Percentiles rank a stretch among this genome's conserved stretches.
Evolutionary conservation across 1,139 yeast genomes (phyloP).

Genomic region (Hemisphaericaspora xylofermentans): DNA sequence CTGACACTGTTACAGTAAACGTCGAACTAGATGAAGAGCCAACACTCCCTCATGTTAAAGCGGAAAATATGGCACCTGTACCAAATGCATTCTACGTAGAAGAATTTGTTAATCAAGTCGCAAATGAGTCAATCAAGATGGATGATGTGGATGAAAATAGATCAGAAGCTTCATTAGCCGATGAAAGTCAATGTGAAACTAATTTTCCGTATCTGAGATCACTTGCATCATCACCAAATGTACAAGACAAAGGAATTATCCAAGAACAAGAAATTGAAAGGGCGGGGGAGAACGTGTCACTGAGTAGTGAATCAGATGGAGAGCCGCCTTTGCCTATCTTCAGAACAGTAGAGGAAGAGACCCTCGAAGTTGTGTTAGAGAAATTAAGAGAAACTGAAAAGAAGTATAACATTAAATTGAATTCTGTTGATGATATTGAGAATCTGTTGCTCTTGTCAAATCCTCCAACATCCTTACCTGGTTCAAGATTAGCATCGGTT

Average conservation of each 20-base stretch:
- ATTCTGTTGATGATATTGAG: conserved; percentile 31
- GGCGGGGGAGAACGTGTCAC: conserved; percentile 2
- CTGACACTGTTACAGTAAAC: conserved; percentile 12
- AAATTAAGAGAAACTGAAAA: conserved; percentile 38
- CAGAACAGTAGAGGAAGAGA: conserved; percentile 32
- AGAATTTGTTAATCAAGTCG: conserved; percentile 10
- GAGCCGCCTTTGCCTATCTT: conserved; percentile 25
- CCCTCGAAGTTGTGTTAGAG: conserved; percentile 29
- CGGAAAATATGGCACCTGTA: conserved; percentile 18
- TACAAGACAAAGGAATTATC: conserved; percentile 1
- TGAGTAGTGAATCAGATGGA: conserved; percentile 15
- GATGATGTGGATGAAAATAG: conserved; percentile 19
- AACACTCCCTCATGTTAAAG: conserved; percentile 1
- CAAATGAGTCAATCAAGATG: conserved; percentile 9
- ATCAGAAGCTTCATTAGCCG: conserved; percentile 32
- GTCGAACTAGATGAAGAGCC: conserved; percentile 5
- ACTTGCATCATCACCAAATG: not conserved
- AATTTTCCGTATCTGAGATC: conserved; percentile 2
- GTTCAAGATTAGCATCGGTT: not conserved
- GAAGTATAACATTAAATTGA: conserved; percentile 32
- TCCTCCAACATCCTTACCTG: not conserved
- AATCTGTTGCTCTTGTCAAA: conserved; percentile 12
- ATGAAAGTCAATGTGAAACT: conserved; percentile 18
- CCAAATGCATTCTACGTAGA: conserved; percentile 21
- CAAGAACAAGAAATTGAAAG: conserved; percentile 1